Percentiles rank a stretch among this genome's conserved stretches.
phyloP scores from a whole-genome alignment of 345 rosid species.

The Tarenaya hassleriana region DNA sequence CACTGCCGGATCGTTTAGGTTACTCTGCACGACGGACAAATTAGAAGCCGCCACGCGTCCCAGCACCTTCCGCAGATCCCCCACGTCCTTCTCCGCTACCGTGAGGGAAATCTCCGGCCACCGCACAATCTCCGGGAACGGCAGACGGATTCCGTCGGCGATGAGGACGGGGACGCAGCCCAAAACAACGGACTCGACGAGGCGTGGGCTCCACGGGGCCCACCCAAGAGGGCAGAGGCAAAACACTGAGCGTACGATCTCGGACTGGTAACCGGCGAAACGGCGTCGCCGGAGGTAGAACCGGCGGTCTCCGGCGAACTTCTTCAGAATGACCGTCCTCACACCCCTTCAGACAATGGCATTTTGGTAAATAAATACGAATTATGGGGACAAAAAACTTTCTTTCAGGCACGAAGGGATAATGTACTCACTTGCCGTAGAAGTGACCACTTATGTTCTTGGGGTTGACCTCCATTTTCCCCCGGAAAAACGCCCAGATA shows the following conservation, averaged over 20 bases:
- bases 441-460: constrained; percentile 82
- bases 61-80: constrained; percentile 43
- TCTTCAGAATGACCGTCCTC: constrained; percentile 77
- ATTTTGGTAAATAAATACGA: background rate
- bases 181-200: constrained; percentile 76
- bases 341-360: constrained; percentile 47
- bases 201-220: constrained; percentile 99
- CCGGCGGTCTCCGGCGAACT: constrained; percentile 54
- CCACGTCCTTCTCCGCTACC: constrained; percentile 82
- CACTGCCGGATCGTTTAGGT: constrained; percentile 51
- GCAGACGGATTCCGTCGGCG: constrained; percentile 78
- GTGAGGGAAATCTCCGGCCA: constrained; percentile 78
- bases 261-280: constrained; percentile 76
- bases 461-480: constrained; percentile 97
- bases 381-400: background rate
- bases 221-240: constrained; percentile 93
- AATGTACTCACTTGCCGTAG: constrained; percentile 74
- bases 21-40: constrained; percentile 57
- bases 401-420: constrained; percentile 8
- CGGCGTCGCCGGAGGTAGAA: constrained; percentile 69
- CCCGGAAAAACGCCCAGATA: constrained; percentile 82
- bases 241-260: constrained; percentile 69
- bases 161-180: constrained; percentile 92
- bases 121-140: constrained; percentile 53
- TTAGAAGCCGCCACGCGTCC: constrained; percentile 75